phyloP scores from a whole-genome alignment of 2,329 filamentous ascomycete species.

The Cytospora schulzeri region DNA sequence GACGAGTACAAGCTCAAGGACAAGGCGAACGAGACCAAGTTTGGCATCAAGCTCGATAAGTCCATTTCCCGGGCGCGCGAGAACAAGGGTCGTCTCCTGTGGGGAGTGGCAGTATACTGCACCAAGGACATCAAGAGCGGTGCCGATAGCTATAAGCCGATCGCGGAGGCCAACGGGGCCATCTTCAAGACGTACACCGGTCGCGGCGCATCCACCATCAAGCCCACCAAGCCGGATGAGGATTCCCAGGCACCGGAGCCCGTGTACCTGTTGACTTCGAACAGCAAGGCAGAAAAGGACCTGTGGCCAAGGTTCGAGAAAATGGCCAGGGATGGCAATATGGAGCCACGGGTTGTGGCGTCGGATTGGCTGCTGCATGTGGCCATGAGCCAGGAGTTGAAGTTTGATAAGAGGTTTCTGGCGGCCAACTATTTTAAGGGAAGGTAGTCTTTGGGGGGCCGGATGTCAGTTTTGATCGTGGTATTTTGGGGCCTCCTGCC shows the following conservation, averaged over 20 bases:
- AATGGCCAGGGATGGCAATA: conserved; percentile 76
- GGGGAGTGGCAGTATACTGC: conserved; percentile 80
- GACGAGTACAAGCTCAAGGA: conserved; percentile 72
- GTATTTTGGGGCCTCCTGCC: background rate
- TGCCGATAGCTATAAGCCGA: conserved; percentile 79
- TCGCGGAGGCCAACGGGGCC: conserved; percentile 87
- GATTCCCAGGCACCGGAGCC: conserved; percentile 68
- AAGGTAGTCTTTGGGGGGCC: conserved; percentile 7
- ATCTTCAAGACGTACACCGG: conserved; percentile 77
- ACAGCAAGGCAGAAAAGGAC: conserved; percentile 65
- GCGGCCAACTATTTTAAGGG: conserved; percentile 46
- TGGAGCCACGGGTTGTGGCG: conserved; percentile 77
- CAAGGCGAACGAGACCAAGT: conserved; percentile 69
- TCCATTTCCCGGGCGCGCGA: conserved; percentile 70
- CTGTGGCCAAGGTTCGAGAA: conserved; percentile 81
- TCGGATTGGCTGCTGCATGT: conserved; percentile 90
- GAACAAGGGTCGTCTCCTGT: conserved; percentile 76
- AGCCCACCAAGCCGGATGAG: conserved; percentile 62
- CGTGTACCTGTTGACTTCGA: conserved; percentile 80
- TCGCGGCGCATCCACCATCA: conserved; percentile 68
- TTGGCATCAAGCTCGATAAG: conserved; percentile 68
- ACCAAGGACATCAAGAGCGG: conserved; percentile 79
- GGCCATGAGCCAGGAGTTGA: conserved; percentile 82
- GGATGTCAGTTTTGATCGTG: background rate
- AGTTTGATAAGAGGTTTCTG: conserved; percentile 66